phyloP scores from a whole-genome alignment of 2,329 filamentous ascomycete genomes.

The Exophiala sp. region DNA sequence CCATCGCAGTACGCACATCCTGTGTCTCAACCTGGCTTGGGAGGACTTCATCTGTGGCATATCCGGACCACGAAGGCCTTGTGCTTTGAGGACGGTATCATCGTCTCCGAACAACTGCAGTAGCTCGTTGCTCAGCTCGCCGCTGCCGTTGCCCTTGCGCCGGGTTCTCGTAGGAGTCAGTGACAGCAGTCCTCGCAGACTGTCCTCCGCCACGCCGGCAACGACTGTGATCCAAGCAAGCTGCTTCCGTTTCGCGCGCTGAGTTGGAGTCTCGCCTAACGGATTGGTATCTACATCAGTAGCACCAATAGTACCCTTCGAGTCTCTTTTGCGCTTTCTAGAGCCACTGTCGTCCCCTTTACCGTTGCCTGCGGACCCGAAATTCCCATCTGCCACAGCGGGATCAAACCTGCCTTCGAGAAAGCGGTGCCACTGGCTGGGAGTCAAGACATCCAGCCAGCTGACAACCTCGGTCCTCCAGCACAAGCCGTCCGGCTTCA shows the following conservation, averaged over 20 bases:
- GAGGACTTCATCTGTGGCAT: neutral
- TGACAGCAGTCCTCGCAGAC: neutral
- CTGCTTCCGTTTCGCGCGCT: slow-evolving; percentile 5
- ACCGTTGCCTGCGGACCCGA: neutral
- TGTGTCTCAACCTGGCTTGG: slow-evolving; percentile 5
- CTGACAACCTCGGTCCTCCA: slow-evolving; percentile 21
- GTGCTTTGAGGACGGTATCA: slow-evolving; percentile 5
- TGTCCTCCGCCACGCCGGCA: slow-evolving; percentile 2
- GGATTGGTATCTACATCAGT: neutral
- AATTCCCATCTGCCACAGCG: neutral
- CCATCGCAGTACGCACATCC: slow-evolving; percentile 17
- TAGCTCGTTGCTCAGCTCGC: too few relatives aligned
- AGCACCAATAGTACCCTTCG: neutral
- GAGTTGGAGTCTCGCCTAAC: too few relatives aligned
- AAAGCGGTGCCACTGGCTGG: slow-evolving; percentile 13
- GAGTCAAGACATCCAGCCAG: slow-evolving; percentile 13
- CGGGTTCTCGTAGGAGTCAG: neutral
- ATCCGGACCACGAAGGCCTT: neutral
- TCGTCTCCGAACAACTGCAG: slow-evolving; percentile 5
- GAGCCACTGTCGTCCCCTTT: neutral
- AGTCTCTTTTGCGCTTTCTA: slow-evolving; percentile 2
- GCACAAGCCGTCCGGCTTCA: slow-evolving; percentile 15
- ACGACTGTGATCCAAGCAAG: slow-evolving; percentile 4
- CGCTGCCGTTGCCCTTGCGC: neutral
- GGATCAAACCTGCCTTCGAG: slow-evolving; percentile 14